Conservation (phyloP, 805 yeast species). For the Ogataea allantospora region DNA sequence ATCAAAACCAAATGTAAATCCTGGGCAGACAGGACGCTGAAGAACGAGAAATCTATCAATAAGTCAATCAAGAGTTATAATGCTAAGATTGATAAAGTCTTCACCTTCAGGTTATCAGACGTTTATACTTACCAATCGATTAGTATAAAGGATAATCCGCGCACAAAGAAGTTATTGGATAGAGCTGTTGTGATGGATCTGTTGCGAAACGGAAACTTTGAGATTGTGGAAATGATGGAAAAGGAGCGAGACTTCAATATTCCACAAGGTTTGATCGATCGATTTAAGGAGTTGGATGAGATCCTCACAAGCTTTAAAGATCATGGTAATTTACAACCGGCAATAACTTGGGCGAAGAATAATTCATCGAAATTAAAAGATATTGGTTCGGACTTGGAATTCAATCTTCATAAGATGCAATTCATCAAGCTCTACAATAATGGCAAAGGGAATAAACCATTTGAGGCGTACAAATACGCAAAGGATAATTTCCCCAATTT, state of each 20-base stretch:
- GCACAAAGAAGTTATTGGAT: constrained; percentile 20
- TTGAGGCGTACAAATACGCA: constrained; percentile 45
- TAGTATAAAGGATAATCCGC: constrained; percentile 12
- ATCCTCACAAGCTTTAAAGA: not conserved
- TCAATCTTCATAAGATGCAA: constrained; percentile 43
- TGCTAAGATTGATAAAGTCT: constrained; percentile 28
- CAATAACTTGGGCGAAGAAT: constrained; percentile 47
- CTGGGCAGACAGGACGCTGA: constrained; percentile 31
- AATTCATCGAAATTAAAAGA: constrained; percentile 27
- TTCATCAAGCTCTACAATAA: constrained; percentile 35
- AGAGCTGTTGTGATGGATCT: constrained; percentile 34
- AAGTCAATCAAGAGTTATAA: constrained; percentile 27
- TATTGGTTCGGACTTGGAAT: constrained; percentile 44
- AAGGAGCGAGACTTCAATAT: constrained; percentile 30
- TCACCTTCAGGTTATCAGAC: constrained; percentile 24
- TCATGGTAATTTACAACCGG: constrained; percentile 34
- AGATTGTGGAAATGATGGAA: constrained; percentile 25
- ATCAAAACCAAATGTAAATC: constrained; percentile 15
- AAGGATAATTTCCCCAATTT: constrained; percentile 39
- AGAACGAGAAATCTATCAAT: constrained; percentile 30
- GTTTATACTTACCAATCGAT: constrained; percentile 27
- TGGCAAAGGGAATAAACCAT: constrained; percentile 21
- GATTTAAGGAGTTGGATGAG: constrained; percentile 29
- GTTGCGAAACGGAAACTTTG: constrained; percentile 32
- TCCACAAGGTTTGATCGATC: constrained; percentile 31